These are phyloP conservation scores for Zygotorulaspora florentina DNA, from an alignment of 805 yeast genomes.

Conservation along the genomic window DNA sequence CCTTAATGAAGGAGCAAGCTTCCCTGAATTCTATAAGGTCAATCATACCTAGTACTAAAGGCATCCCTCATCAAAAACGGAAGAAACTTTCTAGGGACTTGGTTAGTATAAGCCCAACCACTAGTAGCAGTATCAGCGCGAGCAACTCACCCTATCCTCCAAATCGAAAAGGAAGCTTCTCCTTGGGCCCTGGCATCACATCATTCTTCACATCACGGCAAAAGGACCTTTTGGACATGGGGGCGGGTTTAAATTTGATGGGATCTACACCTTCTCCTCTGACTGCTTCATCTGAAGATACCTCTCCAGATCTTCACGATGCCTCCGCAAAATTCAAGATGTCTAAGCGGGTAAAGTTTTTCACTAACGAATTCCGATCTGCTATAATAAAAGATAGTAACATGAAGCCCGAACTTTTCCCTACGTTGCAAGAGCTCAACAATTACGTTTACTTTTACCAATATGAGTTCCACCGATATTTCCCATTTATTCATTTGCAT, in stretches of 20 bases:
- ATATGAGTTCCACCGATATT: constrained; percentile 72
- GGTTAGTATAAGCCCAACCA: constrained; percentile 5
- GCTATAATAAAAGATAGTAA: constrained; percentile 52
- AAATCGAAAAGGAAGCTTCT: constrained; percentile 9
- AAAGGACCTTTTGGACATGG: constrained; percentile 56
- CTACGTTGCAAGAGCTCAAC: constrained; percentile 71
- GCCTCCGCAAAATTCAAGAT: constrained; percentile 10
- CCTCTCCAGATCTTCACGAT: constrained; percentile 8
- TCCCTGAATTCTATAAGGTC: constrained; percentile 3
- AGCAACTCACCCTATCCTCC: constrained; percentile 4
- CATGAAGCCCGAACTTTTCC: constrained; percentile 58
- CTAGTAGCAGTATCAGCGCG: constrained; percentile 14
- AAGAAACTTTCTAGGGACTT: neutral
- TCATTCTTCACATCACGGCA: constrained; percentile 63
- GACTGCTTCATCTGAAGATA: constrained; percentile 8
- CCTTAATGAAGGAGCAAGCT: constrained; percentile 3
- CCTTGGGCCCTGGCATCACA: constrained; percentile 30
- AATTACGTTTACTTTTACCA: constrained; percentile 70
- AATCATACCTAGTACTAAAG: neutral
- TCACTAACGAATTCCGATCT: constrained; percentile 49
- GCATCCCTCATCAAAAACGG: neutral
- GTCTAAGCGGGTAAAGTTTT: constrained; percentile 28
- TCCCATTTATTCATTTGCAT: constrained; percentile 79
- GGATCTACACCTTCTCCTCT: constrained; percentile 10
- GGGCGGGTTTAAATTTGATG: constrained; percentile 10